phyloP scores from a whole-genome alignment of 257 asterid species.

The Nicotiana paniculata region DNA sequence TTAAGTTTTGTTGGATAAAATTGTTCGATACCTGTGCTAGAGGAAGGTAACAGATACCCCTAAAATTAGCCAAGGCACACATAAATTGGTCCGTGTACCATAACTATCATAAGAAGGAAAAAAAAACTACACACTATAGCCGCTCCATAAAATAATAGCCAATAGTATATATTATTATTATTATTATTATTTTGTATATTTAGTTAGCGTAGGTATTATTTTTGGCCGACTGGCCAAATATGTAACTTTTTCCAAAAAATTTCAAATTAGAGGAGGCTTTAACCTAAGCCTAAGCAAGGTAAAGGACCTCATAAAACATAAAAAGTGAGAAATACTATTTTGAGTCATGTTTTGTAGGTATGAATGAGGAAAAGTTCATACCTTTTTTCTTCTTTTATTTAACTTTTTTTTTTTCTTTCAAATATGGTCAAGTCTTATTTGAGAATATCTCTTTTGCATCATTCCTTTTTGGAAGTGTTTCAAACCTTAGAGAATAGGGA shows the following conservation, averaged over 20 bases:
- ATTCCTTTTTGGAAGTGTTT: slow-evolving; percentile 12
- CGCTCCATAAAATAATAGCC: no score
- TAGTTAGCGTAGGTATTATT: no score
- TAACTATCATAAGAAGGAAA: no score
- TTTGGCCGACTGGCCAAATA: no score
- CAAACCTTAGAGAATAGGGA: slow-evolving; percentile 2
- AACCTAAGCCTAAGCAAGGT: background rate
- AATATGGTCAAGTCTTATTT: slow-evolving; percentile 1
- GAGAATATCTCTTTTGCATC: slow-evolving; percentile 11
- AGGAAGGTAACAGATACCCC: no score
- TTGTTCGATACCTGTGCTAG: no score
- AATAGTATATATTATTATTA: no score
- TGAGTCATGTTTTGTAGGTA: slow-evolving; percentile 13
- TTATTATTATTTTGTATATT: no score
- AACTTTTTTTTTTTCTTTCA: background rate
- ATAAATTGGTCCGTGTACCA: no score
- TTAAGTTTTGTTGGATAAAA: no score
- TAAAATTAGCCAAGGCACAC: no score
- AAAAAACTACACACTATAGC: fast-evolving
- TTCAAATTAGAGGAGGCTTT: slow-evolving; percentile 5
- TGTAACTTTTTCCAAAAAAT: no score
- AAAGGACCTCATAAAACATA: background rate
- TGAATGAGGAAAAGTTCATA: slow-evolving; percentile 2
- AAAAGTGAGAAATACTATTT: slow-evolving; percentile 15
- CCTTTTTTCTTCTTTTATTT: slow-evolving; percentile 9